Base-by-base conservation (phyloP, 2,329 filamentous ascomycete genomes). In the Pleoardoris graminearum region DNA sequence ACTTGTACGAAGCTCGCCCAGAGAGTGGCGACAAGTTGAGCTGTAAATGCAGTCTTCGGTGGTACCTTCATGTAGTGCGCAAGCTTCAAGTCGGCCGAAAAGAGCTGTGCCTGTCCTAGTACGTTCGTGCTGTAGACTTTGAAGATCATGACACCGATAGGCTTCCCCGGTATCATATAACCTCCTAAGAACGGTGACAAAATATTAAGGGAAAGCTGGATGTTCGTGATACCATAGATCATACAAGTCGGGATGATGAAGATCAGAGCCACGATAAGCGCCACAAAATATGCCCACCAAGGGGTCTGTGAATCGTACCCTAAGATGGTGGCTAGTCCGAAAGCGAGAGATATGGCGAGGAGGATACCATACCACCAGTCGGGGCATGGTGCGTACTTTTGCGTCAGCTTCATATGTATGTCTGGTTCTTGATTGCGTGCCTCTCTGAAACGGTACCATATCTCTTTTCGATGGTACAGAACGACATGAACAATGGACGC, bases 1-100 rank as follows among this genome's bases (percentile, higher is more conserved):
- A 89, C 80, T 67, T 89, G 86, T 33, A 88, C 81, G 56, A 88
- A 80, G 70, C 83, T 87, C 0, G 84, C 85, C 63, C 87, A 79
- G 0, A 86, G 82, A 0, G 85, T 87, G 7, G 86, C 85, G 1
- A 86, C 80, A 3, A 88, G 80, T 67, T 89, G 86, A 4, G 80
- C 79, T 72, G 82, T 78, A 72, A 89, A 89, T 76, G 87, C 86
- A 14, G 83, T 85, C 16, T 84, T 78, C 12, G 85, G 85, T 0
- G 86, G 85, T 8, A 82, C 72, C 63, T 82, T 82, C 76, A 82
- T 79, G 57, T 78, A 77, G 3, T 77, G 68, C 0, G 78, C 80
- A 14, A 82, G 71, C 19, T 82, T 83, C 61, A 82, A 73, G 56
- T 82, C 79, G 14, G 75, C 72, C 0, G 77, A 71, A 58, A 79